Base-by-base conservation (phyloP, 2,329 filamentous ascomycete genomes). In the Neoarthrinium moseri region DNA sequence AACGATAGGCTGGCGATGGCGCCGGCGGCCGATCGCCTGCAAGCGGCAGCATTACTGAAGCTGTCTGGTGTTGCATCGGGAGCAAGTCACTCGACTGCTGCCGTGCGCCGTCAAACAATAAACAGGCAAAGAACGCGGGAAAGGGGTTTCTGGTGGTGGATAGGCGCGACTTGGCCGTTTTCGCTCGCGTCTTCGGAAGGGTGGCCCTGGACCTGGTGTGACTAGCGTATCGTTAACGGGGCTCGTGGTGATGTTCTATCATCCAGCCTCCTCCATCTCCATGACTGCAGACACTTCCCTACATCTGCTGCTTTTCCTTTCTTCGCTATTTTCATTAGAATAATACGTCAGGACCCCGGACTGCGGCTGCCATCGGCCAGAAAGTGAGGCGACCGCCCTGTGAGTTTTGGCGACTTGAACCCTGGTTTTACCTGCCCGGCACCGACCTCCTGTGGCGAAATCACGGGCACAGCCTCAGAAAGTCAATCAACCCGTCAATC, bases 391-490 rank as follows among this genome's bases (percentile, higher is more conserved):
- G 26, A 29, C 26, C 26, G 26, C 26, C 26, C n/a, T n/a, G 26
- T 8, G n/a, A 29, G 8, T n/a, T n/a, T n/a, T n/a, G n/a, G n/a
- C n/a, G n/a, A n/a, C n/a, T n/a, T 11, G 17, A 17, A 35, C 7
- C 32, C 10, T 11, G 32, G 32, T 7, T 35, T 32, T 15, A 37
- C 29, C 24, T n/a, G n/a, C n/a, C 43, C 26, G 32, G 33, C 27
- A 18, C 42, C 35, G 18, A 26, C 44, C 36, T 39, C 33, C 22
- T 42, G 44, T 46, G 44, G 44, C 44, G 38, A 46, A 41, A 46
- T 24, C 17, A 21, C 26, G 15, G 43, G 47, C 47, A 49, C 47
- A 41, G 47, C 47, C 47, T 48, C 46, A 45, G 46, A 48, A 35
- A 40, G 26, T 44, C 46, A 48, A 47, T 43, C 45, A 18, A 43